Evolutionary conservation across 2,329 filamentous ascomycete species (phyloP).

Genomic region (Epicoccum sorghinum): DNA sequence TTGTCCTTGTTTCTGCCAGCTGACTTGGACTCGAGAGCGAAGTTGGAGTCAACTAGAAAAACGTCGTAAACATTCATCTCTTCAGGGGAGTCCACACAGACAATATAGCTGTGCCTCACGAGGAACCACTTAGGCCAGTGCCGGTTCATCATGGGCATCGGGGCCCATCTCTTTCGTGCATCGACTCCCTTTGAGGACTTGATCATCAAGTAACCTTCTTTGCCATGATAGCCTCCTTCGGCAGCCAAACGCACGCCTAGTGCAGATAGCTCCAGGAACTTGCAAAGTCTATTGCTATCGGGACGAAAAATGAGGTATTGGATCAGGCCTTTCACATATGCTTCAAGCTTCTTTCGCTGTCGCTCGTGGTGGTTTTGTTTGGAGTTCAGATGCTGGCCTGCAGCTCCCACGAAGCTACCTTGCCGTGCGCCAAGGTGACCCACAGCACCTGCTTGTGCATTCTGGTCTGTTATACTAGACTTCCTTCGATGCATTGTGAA

Average conservation of each 20-base stretch:
- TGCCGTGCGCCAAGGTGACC: slow-evolving; percentile 36
- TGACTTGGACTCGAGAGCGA: slow-evolving; percentile 77
- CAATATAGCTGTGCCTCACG: slow-evolving; percentile 96
- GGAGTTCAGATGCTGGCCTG: slow-evolving; percentile 45
- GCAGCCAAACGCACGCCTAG: slow-evolving; percentile 91
- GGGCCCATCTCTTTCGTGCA: slow-evolving; percentile 80
- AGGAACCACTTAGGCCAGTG: slow-evolving; percentile 97
- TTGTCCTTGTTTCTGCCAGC: slow-evolving; percentile 53
- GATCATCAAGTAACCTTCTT: slow-evolving; percentile 93
- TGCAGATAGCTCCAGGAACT: slow-evolving; percentile 93
- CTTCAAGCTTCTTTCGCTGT: slow-evolving; percentile 84
- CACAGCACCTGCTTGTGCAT: slow-evolving; percentile 30
- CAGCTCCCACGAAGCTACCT: slow-evolving; percentile 50
- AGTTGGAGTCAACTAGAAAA: slow-evolving; percentile 91
- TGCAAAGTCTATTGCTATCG: slow-evolving; percentile 93
- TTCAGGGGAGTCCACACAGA: slow-evolving; percentile 97
- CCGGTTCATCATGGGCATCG: slow-evolving; percentile 76
- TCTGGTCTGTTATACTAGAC: slow-evolving; percentile 57
- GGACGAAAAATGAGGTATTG: slow-evolving; percentile 95
- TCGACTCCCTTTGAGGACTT: slow-evolving; percentile 89
- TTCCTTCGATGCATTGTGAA: slow-evolving; percentile 64
- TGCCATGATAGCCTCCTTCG: slow-evolving; percentile 96
- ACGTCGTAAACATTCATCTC: slow-evolving; percentile 99
- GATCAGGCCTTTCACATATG: slow-evolving; percentile 91
- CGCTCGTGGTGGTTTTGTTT: slow-evolving; percentile 72